Conservation (phyloP, 1,139 yeast species). For the Yamadazyma atlantica region DNA sequence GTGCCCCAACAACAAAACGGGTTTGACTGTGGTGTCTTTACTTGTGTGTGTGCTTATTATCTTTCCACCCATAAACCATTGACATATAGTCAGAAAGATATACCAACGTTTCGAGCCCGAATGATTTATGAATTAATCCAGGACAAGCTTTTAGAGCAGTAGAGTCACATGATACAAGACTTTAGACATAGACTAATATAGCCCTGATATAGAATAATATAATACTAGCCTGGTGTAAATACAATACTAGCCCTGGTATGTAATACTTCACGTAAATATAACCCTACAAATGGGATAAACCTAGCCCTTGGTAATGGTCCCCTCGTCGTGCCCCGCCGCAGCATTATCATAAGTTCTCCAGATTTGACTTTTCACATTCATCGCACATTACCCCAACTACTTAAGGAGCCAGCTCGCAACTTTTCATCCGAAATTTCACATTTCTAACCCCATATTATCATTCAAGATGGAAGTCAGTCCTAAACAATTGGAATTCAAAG, state of each 20-base stretch:
- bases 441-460: too few species aligned
- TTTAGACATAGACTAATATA: too few species aligned
- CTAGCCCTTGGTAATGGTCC: background rate
- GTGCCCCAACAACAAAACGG: constrained; percentile 92
- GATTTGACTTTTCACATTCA: constrained; percentile 3
- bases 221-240: too few species aligned
- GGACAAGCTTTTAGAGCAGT: constrained; percentile 12
- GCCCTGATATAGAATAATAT: background rate
- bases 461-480: constrained; percentile 8
- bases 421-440: too few species aligned
- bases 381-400: constrained; percentile 1
- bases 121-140: constrained; percentile 58
- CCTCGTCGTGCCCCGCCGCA: background rate
- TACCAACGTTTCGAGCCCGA: constrained; percentile 63
- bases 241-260: too few species aligned
- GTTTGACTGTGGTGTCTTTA: constrained; percentile 92
- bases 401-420: background rate
- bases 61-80: constrained; percentile 50
- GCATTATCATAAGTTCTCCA: constrained; percentile 3
- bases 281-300: background rate
- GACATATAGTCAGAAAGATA: constrained; percentile 66
- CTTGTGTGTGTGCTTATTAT: constrained; percentile 75
- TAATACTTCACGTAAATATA: background rate
- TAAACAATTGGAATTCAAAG: constrained; percentile 13
- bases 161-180: too few species aligned